These are phyloP conservation scores for Diplodia scrobiculata DNA, from an alignment of 2,329 filamentous ascomycete genomes.

Conservation along the genomic window DNA sequence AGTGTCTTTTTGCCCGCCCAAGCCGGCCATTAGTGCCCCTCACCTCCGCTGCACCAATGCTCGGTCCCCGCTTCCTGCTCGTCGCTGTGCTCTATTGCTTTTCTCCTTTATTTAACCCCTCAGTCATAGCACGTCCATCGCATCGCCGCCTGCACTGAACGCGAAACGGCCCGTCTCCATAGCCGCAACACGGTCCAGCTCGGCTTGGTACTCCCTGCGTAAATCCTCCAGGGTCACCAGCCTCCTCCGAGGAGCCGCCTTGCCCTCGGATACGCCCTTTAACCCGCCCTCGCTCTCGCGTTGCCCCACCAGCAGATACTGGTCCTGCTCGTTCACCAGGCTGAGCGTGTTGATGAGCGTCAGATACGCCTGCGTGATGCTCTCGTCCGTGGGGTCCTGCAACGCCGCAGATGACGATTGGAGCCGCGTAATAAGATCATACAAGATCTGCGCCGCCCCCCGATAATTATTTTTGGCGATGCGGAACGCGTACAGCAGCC, in stretches of 20 bases:
- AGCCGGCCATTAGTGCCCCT: neutral
- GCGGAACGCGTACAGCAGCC: constrained; percentile 88
- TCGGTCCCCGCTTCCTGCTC: neutral
- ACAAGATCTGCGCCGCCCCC: constrained; percentile 64
- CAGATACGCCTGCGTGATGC: constrained; percentile 74
- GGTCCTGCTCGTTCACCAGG: constrained; percentile 78
- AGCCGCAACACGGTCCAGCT: constrained; percentile 83
- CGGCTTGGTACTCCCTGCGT: constrained; percentile 82
- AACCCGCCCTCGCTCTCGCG: constrained; percentile 13
- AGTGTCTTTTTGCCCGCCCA: neutral
- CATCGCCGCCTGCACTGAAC: constrained; percentile 54
- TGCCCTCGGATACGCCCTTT: constrained; percentile 40
- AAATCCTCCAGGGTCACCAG: constrained; percentile 85
- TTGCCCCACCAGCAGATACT: constrained; percentile 67
- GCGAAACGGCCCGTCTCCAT: constrained; percentile 90
- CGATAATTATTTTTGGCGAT: constrained; percentile 83
- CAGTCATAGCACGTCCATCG: constrained; percentile 28
- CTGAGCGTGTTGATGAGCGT: constrained; percentile 89
- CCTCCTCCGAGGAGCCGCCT: constrained; percentile 61
- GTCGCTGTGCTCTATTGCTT: constrained; percentile 21
- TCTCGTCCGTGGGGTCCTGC: constrained; percentile 55
- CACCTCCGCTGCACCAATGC: neutral
- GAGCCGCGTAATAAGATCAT: constrained; percentile 59
- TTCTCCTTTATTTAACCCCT: constrained; percentile 16
- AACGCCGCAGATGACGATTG: constrained; percentile 45